Base-by-base conservation (phyloP, 352 stramenopile species). In the Phytophthora ohioensis region DNA sequence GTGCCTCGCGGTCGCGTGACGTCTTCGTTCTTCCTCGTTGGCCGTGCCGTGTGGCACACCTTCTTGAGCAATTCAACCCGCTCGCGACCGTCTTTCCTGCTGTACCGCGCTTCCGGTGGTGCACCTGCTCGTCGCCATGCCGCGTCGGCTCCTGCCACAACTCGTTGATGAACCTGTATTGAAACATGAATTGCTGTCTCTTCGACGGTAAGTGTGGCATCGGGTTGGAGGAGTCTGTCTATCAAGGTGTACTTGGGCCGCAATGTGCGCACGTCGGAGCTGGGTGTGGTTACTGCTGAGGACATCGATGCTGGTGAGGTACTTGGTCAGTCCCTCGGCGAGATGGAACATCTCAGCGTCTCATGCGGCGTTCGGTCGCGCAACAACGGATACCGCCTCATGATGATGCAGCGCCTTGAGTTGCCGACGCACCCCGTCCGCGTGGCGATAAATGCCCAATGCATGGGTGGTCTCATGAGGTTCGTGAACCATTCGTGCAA, bases 131-230 rank as follows among this genome's bases (percentile, higher is more conserved):
- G 12, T 51, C 55, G 2, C 55, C 55, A 1, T 62, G 55, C 3
- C 34, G 57, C 1, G n/a, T 53, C 5, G 57, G 30, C 2, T 45
- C n/a, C 7, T 64, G 45, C 12, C 17, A 10, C 1, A 56, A 57
- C 45, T 35, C 45, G 10, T 11, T 13, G 17, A 56, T 41, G 45
- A n/a, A 56, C 34, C 2, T 64, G 0, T 56, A 49, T 15, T 67
- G 59, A 48, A 67, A 41, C 48, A 7, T 53, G n/a, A 67, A 59
- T 5, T 55, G 59, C 17, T 67, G 48, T 8, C 48, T 30, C 5
- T 67, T 31, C 4, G 59, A 52, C 1, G 49, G 59, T 15, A 27
- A 34, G 30, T 59, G 48, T 7, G 49, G 48, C 3, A 59, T 59
- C 48, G 59, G 49, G 1, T 6, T 59, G 6, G 11, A 0, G 0